Conservation (phyloP, 2,329 filamentous ascomycete species). For the Westerdykella sp. region DNA sequence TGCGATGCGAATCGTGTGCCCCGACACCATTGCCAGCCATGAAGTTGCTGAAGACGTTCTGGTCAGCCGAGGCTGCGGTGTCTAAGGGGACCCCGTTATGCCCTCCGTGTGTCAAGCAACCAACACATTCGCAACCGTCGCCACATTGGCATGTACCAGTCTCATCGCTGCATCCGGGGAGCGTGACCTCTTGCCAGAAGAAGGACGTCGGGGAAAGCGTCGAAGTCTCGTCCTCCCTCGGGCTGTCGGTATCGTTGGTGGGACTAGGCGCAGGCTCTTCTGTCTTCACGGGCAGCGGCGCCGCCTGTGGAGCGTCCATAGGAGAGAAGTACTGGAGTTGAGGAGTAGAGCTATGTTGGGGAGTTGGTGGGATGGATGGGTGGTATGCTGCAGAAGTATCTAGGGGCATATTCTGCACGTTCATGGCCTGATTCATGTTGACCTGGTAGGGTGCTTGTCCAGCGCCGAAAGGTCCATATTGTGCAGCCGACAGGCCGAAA, state of each 20-base stretch:
- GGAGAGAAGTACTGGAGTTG: conserved; percentile 5
- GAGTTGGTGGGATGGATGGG: conserved; percentile 11
- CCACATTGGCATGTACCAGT: conserved; percentile 49
- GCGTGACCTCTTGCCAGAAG: conserved; percentile 32
- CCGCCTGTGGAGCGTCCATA: conserved; percentile 4
- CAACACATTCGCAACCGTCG: conserved; percentile 48
- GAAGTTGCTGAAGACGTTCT: background rate
- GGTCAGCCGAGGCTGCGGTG: conserved; percentile 2
- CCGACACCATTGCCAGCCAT: no score
- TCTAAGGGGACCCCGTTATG: conserved; percentile 42
- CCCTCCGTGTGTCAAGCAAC: conserved; percentile 48
- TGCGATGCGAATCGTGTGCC: no score
- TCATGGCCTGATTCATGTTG: conserved; percentile 12
- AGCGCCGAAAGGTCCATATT: conserved; percentile 15
- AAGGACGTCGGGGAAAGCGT: conserved; percentile 35
- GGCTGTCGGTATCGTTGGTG: conserved; percentile 18
- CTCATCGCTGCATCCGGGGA: conserved; percentile 42
- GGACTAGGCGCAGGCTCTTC: conserved; percentile 15
- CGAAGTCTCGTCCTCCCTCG: conserved; percentile 26
- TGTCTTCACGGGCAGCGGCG: conserved; percentile 9
- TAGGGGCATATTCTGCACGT: conserved; percentile 10
- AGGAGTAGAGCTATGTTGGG: background rate
- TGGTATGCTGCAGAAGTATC: conserved; percentile 7
- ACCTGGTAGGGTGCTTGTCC: conserved; percentile 19
- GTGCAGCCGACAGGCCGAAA: conserved; percentile 12